These are phyloP conservation scores for Cladophialophora chaetospira DNA, from an alignment of 2,329 filamentous ascomycete genomes.

Conservation along the genomic window DNA sequence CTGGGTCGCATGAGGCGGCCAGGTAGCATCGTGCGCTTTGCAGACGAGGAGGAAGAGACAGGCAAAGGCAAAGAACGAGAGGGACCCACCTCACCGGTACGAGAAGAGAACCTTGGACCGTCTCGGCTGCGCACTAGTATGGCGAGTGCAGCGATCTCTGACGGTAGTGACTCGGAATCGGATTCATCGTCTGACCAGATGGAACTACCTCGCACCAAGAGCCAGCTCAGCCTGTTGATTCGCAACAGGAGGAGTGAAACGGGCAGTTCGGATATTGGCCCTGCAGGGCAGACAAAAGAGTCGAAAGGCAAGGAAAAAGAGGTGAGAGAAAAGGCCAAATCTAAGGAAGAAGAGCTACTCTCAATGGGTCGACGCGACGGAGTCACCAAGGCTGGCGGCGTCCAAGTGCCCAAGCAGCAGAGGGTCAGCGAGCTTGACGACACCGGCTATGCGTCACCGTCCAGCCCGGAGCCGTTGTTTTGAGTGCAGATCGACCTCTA, in stretches of 20 bases:
- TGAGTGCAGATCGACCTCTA: conserved; percentile 7
- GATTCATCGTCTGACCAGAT: conserved; percentile 18
- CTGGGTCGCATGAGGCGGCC: conserved; percentile 28
- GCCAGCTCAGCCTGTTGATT: conserved; percentile 36
- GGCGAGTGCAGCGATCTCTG: conserved; percentile 13
- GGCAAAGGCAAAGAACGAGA: conserved; percentile 28
- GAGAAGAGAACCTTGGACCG: conserved; percentile 13
- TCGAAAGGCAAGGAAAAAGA: conserved; percentile 21
- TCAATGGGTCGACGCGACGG: conserved; percentile 29
- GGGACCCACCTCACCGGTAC: neutral
- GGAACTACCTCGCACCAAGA: conserved; percentile 29
- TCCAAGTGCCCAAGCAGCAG: conserved; percentile 28
- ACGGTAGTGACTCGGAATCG: conserved; percentile 16
- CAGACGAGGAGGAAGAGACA: conserved; percentile 23
- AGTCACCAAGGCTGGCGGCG: conserved; percentile 32
- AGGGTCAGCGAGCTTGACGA: conserved; percentile 24
- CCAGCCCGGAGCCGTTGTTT: conserved; percentile 28
- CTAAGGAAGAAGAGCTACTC: conserved; percentile 28
- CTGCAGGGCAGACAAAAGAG: conserved; percentile 14
- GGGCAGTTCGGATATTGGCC: conserved; percentile 24
- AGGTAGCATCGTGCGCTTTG: conserved; percentile 31
- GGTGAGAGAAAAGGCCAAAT: conserved; percentile 13
- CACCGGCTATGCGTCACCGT: conserved; percentile 14
- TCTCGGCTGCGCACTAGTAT: conserved; percentile 14
- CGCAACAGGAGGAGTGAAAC: conserved; percentile 28